Evolutionary conservation across 139 green algal genomes (phyloP).

Genomic region (Penium margaritaceum): DNA sequence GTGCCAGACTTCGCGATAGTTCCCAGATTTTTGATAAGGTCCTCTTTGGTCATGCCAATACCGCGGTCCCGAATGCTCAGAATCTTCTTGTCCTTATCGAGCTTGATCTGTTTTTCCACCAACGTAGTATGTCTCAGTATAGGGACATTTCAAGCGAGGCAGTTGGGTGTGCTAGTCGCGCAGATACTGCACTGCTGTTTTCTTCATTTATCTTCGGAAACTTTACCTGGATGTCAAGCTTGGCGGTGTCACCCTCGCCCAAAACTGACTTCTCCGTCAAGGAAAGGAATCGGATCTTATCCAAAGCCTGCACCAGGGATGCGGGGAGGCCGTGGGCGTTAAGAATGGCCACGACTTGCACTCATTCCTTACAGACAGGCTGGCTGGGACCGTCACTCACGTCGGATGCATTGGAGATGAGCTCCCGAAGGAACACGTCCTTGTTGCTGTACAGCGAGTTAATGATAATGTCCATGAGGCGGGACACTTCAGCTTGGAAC

Average conservation of each 20-base stretch:
- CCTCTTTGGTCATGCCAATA: slow-evolving; percentile 92
- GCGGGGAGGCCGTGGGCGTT: too few relatives aligned
- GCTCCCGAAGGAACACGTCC: slow-evolving; percentile 92
- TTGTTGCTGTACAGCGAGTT: slow-evolving; percentile 93
- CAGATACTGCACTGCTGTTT: too few relatives aligned
- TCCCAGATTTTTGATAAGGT: slow-evolving; percentile 92
- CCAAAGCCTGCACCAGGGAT: slow-evolving; percentile 59
- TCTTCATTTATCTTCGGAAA: too few relatives aligned
- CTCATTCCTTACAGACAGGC: too few relatives aligned
- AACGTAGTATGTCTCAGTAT: too few relatives aligned
- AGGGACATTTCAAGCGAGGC: too few relatives aligned
- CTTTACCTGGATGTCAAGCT: slow-evolving; percentile 66
- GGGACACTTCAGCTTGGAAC: slow-evolving; percentile 91
- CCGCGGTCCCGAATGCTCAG: slow-evolving; percentile 82
- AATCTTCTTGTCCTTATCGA: slow-evolving; percentile 73
- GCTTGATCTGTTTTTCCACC: slow-evolving; percentile 49
- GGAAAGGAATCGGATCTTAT: slow-evolving; percentile 93
- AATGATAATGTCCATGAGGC: slow-evolving; percentile 97
- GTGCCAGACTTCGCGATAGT: slow-evolving; percentile 97
- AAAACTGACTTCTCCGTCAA: slow-evolving; percentile 78
- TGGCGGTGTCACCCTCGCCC: slow-evolving; percentile 64
- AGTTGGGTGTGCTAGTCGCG: too few relatives aligned
- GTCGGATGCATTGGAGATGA: slow-evolving; percentile 88
- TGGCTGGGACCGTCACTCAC: slow-evolving; percentile 15
- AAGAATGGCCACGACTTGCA: too few relatives aligned